Evolutionary conservation across 495 filamentous ascomycete genomes (phyloP), one percentile per base, ranked within the genome.

Genomic region (Hyaloscypha bicolor): DNA sequence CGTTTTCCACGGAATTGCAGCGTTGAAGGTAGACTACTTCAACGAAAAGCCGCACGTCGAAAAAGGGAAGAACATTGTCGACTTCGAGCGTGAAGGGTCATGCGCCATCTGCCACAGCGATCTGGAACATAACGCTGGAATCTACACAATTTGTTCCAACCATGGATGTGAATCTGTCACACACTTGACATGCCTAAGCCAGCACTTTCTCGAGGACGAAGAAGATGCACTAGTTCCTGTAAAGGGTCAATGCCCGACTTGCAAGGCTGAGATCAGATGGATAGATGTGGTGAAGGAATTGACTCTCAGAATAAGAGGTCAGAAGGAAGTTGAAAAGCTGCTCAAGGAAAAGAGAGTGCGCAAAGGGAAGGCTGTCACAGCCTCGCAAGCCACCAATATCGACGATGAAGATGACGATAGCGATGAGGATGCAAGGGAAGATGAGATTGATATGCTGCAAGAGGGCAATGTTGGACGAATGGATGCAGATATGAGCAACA

Each of bases 181-280:
- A 19, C 95, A 99, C 77, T 61, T 97, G 42, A 80, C 82, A 3
- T 99, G 95, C 79, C 86, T 97, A 74, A 88, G 92, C 35, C 75
- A 76, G 22, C 79, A 80, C 32, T 88, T 97, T 60, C 77, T 94
- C 6, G 70, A 77, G 1, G 56, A 52, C 12, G 68, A 76, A 48
- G 77, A 80, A 3, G 69, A 73, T 0, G 80, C 72, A 0, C 74
- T 97, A 3, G 68, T 97, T 4, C 94, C 95, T 0, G 83, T 83
- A 5, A 71, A 81, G 9, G 94, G 94, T 1, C 76, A 70, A 4
- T 99, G 95, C 78, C 93, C 93, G 2, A 76, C 75, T 51, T 99
- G 95, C 74, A 76, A 82, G 1, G 76, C 79, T 0, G 76, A 81
- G 22, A 79, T 92, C 9, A 71, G 81, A 56, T 99, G 95, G 95